Conservation (phyloP, 2,329 filamentous ascomycete species). For the Reticulascus tulasneorum region DNA sequence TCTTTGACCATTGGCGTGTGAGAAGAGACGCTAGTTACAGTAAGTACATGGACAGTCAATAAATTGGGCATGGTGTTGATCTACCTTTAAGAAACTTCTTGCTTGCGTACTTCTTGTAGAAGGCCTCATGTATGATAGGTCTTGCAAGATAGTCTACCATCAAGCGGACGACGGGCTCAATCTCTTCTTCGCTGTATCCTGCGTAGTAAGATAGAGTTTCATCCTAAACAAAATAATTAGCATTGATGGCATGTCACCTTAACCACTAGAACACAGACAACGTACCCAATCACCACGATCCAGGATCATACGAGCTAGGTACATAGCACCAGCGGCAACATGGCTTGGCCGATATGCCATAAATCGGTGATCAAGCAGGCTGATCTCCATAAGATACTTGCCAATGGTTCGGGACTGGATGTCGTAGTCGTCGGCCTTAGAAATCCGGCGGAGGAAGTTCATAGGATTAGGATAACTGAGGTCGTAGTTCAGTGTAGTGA, state of each 20-base stretch:
- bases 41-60: constrained; percentile 19
- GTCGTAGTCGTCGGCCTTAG: constrained; percentile 98
- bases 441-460: constrained; percentile 98
- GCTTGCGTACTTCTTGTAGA: constrained; percentile 99
- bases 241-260: constrained; percentile 10
- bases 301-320: constrained; percentile 83
- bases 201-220: constrained; percentile 84
- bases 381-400: constrained; percentile 98
- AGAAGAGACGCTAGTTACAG: constrained; percentile 71
- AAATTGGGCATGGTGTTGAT: constrained; percentile 17
- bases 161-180: constrained; percentile 84
- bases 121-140: constrained; percentile 89
- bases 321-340: constrained; percentile 91
- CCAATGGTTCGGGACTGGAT: constrained; percentile 95
- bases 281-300: constrained; percentile 88
- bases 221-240: constrained; percentile 53
- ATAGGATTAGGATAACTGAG: constrained; percentile 98
- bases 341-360: constrained; percentile 86
- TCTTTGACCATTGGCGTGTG: constrained; percentile 90
- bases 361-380: constrained; percentile 90
- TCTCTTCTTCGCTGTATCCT: constrained; percentile 88
- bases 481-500: constrained; percentile 89
- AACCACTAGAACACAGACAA: constrained; percentile 14
- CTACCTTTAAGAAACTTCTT: constrained; percentile 99
- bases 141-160: constrained; percentile 96